Base-by-base conservation (phyloP, 139 green algal species). In the Micractinium conductrix region DNA sequence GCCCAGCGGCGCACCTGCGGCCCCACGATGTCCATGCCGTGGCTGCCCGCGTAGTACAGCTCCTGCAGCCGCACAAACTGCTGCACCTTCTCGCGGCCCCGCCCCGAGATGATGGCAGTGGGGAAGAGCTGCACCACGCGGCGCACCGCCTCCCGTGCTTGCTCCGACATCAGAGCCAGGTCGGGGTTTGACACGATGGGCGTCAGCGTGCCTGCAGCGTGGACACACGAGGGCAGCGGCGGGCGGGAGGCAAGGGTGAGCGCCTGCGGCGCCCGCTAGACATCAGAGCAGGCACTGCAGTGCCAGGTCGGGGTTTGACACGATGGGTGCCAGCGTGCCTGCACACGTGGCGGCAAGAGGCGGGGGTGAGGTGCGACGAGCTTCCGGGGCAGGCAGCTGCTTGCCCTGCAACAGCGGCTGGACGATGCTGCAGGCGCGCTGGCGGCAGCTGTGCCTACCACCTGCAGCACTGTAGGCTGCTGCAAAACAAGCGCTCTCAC, bases 171-270 rank as follows among this genome's bases (percentile, higher is more conserved):
- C 37, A 95, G 91, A 0, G 97, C 97, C 8, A 91, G 86, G 81
- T 99, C 97, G 1, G 97, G 97, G 81, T 99, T 95, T 53, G 91
- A 92, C 9, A 99, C 97, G 42, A 99, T 99, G 5, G 96, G 97
- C 1, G 97, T 98, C n/a, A 99, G 90, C 4, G 97, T 99, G 72
- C 97, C 95, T 96, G 92, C 42, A 86, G 28, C 38, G 40, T 12
- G 26, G 4, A 33, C 33, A n/a, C 4, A 10, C 16, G 37, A 19
- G 37, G 9, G 42, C 2, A 42, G 40, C 1, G 33, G 63, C 2
- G 2, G 63, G 12, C 19, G 40, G n/a, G 5, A 21, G 63, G 63
- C 30, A 71, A 72, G 35, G 1, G 65, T 37, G 10, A 35, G 65
- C 2, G 17, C n/a, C n/a, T n/a, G n/a, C n/a, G n/a, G n/a, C n/a